Conservation (phyloP, 129 eudicot genomes). For the Glebionis coronaria region DNA sequence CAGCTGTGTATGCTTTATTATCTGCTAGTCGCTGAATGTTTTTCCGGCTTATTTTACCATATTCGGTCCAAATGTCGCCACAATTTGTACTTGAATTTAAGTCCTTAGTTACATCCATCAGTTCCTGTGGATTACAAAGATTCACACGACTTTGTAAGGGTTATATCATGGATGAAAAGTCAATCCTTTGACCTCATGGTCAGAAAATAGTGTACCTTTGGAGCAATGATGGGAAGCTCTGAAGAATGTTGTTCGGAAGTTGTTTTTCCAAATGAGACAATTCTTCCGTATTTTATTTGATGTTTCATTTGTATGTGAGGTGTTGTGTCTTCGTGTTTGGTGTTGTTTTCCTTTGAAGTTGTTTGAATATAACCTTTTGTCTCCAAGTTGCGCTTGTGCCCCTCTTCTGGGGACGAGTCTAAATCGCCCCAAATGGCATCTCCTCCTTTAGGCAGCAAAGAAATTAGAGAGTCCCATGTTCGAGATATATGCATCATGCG, state of each 20-base stretch:
- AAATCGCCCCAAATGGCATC: slow-evolving; percentile 78
- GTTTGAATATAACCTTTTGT: slow-evolving; percentile 32
- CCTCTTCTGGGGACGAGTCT: slow-evolving; percentile 90
- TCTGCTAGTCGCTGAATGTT: slow-evolving; percentile 44
- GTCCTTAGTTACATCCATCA: slow-evolving; percentile 32
- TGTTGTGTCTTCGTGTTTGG: slow-evolving; percentile 35
- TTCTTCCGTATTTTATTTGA: slow-evolving; percentile 59
- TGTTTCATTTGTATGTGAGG: slow-evolving; percentile 33
- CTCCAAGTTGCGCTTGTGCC: slow-evolving; percentile 40
- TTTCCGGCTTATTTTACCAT: slow-evolving; percentile 62
- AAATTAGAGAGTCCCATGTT: slow-evolving; percentile 83
- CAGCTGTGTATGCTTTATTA: slow-evolving; percentile 71
- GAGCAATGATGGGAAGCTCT: slow-evolving; percentile 41
- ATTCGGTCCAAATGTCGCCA: slow-evolving; percentile 68
- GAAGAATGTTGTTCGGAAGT: slow-evolving; percentile 75
- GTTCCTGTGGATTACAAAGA: slow-evolving; percentile 34
- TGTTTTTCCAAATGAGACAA: slow-evolving; percentile 68
- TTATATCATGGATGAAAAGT: neutral
- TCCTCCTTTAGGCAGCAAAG: slow-evolving; percentile 92
- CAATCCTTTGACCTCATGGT: neutral
- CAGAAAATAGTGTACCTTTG: slow-evolving; percentile 36
- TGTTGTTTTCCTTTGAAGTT: slow-evolving; percentile 33
- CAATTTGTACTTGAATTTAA: slow-evolving; percentile 34
- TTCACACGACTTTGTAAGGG: slow-evolving; percentile 2
- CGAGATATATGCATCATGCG: slow-evolving; percentile 72